Conservation (phyloP, 139 green algal genomes). For the Closterium sp. region DNA sequence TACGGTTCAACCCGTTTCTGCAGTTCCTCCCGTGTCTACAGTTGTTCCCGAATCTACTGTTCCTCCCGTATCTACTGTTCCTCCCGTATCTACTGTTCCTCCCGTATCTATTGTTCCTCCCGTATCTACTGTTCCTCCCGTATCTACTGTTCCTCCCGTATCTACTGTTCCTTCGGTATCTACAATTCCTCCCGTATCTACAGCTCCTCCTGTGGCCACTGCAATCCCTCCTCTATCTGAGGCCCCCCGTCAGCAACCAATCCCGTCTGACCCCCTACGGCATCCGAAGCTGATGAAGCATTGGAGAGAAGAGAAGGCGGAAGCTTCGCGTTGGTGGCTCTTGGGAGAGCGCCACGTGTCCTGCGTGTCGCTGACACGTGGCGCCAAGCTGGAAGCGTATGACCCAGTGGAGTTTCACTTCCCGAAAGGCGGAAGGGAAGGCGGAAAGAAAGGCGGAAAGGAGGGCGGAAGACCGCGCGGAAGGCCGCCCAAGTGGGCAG, state of each 20-base stretch:
- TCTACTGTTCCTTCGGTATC: too few relatives aligned
- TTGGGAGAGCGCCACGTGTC: background rate
- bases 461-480: background rate
- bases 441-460: background rate
- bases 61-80: too few relatives aligned
- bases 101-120: background rate
- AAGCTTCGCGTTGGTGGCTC: background rate
- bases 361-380: background rate
- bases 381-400: background rate
- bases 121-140: background rate
- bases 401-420: background rate
- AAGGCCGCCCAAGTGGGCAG: background rate
- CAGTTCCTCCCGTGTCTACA: background rate
- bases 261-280: background rate
- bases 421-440: background rate
- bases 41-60: background rate
- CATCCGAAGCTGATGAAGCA: background rate
- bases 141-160: too few relatives aligned
- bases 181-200: too few relatives aligned
- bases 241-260: background rate
- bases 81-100: background rate
- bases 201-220: background rate
- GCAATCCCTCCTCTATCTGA: background rate
- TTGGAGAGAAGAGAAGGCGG: background rate
- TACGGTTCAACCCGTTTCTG: background rate